Base-by-base conservation (phyloP, 345 rosid species). In the Salix viminalis region DNA sequence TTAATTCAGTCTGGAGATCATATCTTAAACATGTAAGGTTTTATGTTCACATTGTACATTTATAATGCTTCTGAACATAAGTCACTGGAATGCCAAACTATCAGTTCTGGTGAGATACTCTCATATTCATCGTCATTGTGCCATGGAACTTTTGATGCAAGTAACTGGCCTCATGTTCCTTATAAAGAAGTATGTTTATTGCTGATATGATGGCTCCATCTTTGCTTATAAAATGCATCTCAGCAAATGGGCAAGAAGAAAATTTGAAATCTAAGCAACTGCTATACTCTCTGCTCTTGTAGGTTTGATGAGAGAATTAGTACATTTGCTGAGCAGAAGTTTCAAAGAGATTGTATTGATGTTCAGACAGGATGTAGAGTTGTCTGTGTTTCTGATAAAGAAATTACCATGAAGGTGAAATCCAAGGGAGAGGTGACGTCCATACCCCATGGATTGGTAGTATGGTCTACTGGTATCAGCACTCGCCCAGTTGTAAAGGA, bases 1-100 rank as follows among this genome's bases (percentile, higher is more conserved):
- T 76, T 96, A 50, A 83, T 94, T 82, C 97, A 96, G 82, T 91
- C 99, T 32, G 98, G 97, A 82, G 99, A 96, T 86, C 99, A 93
- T 84, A 96, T 93, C 66, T 76, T 96, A 82, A 96, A 91, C 83
- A 84, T 79, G 98, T 95, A 84, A 90, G 93, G 11, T 12, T n/a
- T 16, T 19, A 73, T 24, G n/a, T 36, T 42, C 28, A 24, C 56
- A 2, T 34, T 36, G 28, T 75, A 4, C 42, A 36, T 34, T 4
- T 56, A 28, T 69, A 12, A n/a, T 41, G n/a, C 37, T 14, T 67
- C 36, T 37, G 36, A 50, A 36, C n/a, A 44, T 41, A 48, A 65
- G 30, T 34, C 24, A 54, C 37, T 41, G 34, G 30, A 72, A 58
- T 56, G 58, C 56, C 41, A 42, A 19, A 46, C 50, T 46, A 13